Evolutionary conservation across 371 early-diverging fungal species (phyloP).

Genomic region (Catenaria anguillulae): DNA sequence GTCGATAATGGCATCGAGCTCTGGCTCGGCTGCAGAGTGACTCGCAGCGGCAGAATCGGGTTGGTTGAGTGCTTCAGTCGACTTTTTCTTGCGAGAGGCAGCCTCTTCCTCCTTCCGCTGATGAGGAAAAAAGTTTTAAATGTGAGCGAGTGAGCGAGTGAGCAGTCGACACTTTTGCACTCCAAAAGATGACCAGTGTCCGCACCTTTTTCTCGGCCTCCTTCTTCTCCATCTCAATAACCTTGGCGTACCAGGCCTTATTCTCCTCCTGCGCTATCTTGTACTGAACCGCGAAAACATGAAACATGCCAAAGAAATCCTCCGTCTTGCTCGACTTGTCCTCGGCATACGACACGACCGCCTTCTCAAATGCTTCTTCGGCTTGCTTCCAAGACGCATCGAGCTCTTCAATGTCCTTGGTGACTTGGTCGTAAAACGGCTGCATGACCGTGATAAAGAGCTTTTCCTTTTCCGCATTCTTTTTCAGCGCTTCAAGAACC

Average conservation of each 20-base stretch:
- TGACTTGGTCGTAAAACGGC: constrained; percentile 17
- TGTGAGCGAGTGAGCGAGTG: too few species aligned
- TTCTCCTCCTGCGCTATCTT: constrained; percentile 23
- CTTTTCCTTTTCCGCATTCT: neutral
- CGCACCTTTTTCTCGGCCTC: constrained; percentile 24
- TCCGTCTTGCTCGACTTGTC: constrained; percentile 22
- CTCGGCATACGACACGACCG: constrained; percentile 19
- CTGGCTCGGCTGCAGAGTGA: neutral
- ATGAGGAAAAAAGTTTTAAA: too few species aligned
- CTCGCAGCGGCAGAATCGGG: neutral
- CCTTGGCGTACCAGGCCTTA: constrained; percentile 20
- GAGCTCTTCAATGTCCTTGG: constrained; percentile 14
- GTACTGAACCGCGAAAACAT: constrained; percentile 16
- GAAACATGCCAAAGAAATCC: constrained; percentile 28
- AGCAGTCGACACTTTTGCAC: too few species aligned
- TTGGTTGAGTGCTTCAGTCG: neutral
- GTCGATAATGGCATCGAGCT: constrained; percentile 5
- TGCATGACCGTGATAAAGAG: constrained; percentile 17
- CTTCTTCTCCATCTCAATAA: constrained; percentile 22
- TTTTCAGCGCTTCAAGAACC: neutral
- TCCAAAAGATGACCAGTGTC: neutral
- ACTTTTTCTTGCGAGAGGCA: neutral
- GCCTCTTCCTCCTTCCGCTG: constrained; percentile 1
- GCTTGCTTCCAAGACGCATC: constrained; percentile 18
- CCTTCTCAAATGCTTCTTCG: constrained; percentile 22